phyloP scores from a whole-genome alignment of 2,329 filamentous ascomycete species.

The Xylaria polymorpha region DNA sequence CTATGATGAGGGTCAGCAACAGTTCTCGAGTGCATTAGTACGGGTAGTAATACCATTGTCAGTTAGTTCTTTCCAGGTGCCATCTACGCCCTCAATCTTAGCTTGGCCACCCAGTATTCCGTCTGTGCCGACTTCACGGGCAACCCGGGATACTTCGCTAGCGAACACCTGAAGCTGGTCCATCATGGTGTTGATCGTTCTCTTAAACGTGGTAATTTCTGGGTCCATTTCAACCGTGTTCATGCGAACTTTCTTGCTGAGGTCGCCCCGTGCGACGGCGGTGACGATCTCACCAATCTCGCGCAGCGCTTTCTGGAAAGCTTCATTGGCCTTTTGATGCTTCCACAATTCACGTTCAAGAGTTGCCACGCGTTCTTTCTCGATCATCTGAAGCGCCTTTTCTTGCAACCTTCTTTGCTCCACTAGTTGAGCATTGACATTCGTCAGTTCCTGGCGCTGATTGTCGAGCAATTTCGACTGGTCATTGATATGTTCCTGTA shows the following conservation, averaged over 20 bases:
- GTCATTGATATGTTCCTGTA: conserved; percentile 91
- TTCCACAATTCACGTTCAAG: conserved; percentile 95
- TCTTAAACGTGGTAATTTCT: conserved; percentile 97
- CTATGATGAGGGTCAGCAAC: conserved; percentile 55
- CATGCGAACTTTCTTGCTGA: conserved; percentile 96
- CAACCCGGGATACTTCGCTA: conserved; percentile 93
- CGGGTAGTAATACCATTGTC: conserved; percentile 71
- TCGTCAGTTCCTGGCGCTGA: conserved; percentile 86
- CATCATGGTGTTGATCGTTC: conserved; percentile 99
- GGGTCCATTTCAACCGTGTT: conserved; percentile 97
- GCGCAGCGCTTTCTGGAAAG: conserved; percentile 95
- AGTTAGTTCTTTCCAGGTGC: conserved; percentile 97
- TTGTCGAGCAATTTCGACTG: conserved; percentile 92
- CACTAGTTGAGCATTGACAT: conserved; percentile 85
- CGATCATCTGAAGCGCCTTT: conserved; percentile 82
- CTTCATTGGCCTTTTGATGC: conserved; percentile 97
- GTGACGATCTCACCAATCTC: conserved; percentile 99
- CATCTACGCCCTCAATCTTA: conserved; percentile 91
- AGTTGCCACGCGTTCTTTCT: conserved; percentile 86
- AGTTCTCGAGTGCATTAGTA: conserved; percentile 18
- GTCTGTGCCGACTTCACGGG: conserved; percentile 95
- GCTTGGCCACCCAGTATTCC: conserved; percentile 94
- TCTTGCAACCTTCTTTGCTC: conserved; percentile 89
- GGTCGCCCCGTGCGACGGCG: conserved; percentile 91
- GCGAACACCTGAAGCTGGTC: conserved; percentile 97